Evolutionary conservation across 352 stramenopile genomes (phyloP).

Genomic region (Phytophthora litchii): DNA sequence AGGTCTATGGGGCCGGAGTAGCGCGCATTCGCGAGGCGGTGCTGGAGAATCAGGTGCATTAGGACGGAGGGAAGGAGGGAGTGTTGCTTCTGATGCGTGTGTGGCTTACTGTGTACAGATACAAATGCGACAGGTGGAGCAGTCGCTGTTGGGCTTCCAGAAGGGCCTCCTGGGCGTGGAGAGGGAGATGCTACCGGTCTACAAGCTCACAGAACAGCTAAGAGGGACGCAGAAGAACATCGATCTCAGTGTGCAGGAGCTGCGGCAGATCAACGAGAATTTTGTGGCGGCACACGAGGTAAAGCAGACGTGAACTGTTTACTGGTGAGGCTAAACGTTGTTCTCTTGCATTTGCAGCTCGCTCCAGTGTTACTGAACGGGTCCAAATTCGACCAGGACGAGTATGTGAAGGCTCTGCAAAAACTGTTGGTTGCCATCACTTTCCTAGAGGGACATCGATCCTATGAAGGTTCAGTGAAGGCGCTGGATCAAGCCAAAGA

Average conservation of each 20-base stretch:
- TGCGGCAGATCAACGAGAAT: conserved; percentile 75
- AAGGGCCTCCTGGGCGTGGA: conserved; percentile 70
- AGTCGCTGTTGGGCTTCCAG: conserved; percentile 67
- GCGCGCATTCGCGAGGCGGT: conserved; percentile 68
- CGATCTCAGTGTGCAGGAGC: conserved; percentile 74
- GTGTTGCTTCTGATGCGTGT: neutral
- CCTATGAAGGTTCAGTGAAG: conserved; percentile 78
- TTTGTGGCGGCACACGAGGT: conserved; percentile 78
- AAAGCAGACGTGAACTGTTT: neutral
- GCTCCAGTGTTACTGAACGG: conserved; percentile 63
- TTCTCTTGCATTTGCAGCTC: conserved; percentile 45
- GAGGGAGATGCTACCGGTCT: conserved; percentile 83
- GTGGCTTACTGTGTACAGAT: conserved; percentile 27
- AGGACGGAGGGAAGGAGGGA: neutral
- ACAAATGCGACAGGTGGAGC: conserved; percentile 66
- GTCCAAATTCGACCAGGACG: conserved; percentile 73
- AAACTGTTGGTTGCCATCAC: conserved; percentile 70
- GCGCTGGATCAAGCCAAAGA: conserved; percentile 72
- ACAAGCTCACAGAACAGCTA: conserved; percentile 84
- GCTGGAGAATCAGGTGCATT: conserved; percentile 61
- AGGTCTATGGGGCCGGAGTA: conserved; percentile 57
- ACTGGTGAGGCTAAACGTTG: neutral
- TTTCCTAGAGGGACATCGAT: conserved; percentile 73
- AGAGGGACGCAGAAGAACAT: conserved; percentile 87
- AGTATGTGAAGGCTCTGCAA: conserved; percentile 69